Conservation (phyloP, 2,329 filamentous ascomycete genomes). For the Cordyceps javanica region DNA sequence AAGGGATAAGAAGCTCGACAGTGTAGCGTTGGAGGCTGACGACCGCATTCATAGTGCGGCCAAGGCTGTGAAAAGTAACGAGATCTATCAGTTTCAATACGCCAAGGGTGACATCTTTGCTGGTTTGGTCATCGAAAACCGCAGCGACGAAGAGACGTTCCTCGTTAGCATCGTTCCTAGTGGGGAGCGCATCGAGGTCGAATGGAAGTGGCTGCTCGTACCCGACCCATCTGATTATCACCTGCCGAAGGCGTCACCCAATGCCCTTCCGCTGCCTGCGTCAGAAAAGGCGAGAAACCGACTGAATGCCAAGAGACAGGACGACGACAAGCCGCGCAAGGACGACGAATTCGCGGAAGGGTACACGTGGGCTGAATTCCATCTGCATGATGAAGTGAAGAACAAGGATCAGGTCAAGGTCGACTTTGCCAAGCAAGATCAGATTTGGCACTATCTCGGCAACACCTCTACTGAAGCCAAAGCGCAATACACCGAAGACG, state of each 20-base stretch:
- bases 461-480: constrained; percentile 82
- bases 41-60: constrained; percentile 63
- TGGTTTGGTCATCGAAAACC: constrained; percentile 79
- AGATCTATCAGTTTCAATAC: constrained; percentile 83
- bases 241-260: constrained; percentile 67
- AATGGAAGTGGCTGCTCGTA: constrained; percentile 79
- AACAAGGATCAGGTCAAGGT: constrained; percentile 62
- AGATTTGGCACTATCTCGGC: constrained; percentile 85
- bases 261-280: constrained; percentile 64
- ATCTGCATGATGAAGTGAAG: constrained; percentile 49
- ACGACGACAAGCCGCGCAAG: constrained; percentile 56
- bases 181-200: constrained; percentile 69
- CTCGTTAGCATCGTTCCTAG: constrained; percentile 79
- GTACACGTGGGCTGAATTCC: constrained; percentile 75
- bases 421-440: constrained; percentile 64
- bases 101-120: constrained; percentile 84
- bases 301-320: constrained; percentile 59
- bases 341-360: constrained; percentile 63
- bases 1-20: constrained; percentile 69
- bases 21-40: constrained; percentile 63
- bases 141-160: constrained; percentile 65
- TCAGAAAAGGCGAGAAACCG: constrained; percentile 58
- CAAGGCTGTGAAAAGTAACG: constrained; percentile 59
- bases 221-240: constrained; percentile 64
- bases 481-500: constrained; percentile 84